Evolutionary conservation across 2,329 filamentous ascomycete genomes (phyloP), one percentile per base, ranked within the genome.

Genomic region (Phialophora macrospora): DNA sequence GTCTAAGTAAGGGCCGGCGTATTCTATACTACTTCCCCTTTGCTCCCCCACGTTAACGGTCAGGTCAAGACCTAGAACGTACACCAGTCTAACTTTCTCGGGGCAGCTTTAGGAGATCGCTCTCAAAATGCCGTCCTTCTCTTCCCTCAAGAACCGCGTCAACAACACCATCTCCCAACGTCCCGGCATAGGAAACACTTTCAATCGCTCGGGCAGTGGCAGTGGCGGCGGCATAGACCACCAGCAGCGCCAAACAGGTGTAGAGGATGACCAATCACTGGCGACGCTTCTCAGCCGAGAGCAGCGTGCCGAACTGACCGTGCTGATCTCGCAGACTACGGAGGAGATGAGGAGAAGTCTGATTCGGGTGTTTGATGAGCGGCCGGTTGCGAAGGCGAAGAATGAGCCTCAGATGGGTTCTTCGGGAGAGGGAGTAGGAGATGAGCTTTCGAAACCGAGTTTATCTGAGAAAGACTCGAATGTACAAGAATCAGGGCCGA

Each of bases 271-370:
- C 59, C 64, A 68, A 24, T 78, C 79, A 68, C 71, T 81, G 60
- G 77, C 75, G 41, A 77, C 78, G 32, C 75, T 80, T 51, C 67
- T 81, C 55, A 75, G 77, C 56, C 74, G 77, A 51, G 74, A 76
- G 34, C 77, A 81, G 68, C 77, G 79, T 11, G 77, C 71, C 12
- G 77, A 80, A 38, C 70, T 81, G 44, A 79, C 75, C 8, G 68
- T 78, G 4, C 73, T 81, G 6, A 74, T 80, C n/a, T 75, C 76
- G 14, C 71, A 74, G 59, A 76, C 78, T 4, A 74, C 74, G n/a
- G 72, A 77, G 66, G 73, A 72, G 17, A 81, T 80, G 79, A 75
- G 78, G 48, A 72, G 72, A 44, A 65, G 59, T 2, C 72, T 80
- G 32, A 67, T 65, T 75, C 32, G 73, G 74, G 34, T 73, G 74